Percentiles rank a stretch among this genome's conserved stretches.
phyloP scores from a whole-genome alignment of 2,329 filamentous ascomycete genomes.

The Colletotrichum acutatum region DNA sequence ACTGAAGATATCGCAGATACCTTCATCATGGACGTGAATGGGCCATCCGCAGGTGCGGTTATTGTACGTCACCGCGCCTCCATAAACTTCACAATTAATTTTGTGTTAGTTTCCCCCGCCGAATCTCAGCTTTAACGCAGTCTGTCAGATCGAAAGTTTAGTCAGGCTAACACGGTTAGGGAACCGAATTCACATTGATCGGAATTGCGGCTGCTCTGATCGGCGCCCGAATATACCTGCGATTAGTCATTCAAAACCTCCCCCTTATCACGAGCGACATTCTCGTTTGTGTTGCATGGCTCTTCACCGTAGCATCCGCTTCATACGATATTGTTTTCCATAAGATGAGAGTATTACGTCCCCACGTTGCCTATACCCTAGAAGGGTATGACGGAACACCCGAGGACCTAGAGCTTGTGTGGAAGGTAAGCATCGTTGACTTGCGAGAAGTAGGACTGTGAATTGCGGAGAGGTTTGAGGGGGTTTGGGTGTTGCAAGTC shows the following conservation, averaged over 20 bases:
- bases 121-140: no score
- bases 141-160: no score
- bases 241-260: background rate
- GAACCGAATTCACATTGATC: background rate
- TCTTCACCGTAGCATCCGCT: background rate
- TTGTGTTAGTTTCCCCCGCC: no score
- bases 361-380: background rate
- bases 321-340: background rate
- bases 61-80: background rate
- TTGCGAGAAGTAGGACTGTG: background rate
- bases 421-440: background rate
- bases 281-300: background rate
- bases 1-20: background rate
- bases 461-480: background rate
- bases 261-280: background rate
- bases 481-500: rapidly evolving
- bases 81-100: no score
- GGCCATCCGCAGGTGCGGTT: background rate
- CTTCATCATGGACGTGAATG: background rate
- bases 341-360: background rate
- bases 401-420: background rate
- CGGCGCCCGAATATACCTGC: background rate
- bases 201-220: background rate
- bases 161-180: background rate
- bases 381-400: background rate